These are phyloP conservation scores for Erythrobasidium hasegawianum DNA, from an alignment of 1,284 basidiomycete genomes.

Conservation along the genomic window DNA sequence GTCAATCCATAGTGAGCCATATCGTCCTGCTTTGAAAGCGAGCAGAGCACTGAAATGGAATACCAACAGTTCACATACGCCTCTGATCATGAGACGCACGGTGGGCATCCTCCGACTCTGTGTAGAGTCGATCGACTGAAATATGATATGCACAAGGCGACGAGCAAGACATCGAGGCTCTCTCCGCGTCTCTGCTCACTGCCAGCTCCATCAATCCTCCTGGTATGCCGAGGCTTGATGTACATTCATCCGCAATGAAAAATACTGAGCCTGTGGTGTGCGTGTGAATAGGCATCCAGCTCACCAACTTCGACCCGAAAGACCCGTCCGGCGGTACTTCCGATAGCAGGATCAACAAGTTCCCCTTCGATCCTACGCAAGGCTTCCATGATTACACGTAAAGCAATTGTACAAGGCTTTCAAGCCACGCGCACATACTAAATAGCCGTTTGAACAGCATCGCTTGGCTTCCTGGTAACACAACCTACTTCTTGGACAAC, in stretches of 20 bases:
- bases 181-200: constrained; percentile 20
- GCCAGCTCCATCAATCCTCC: constrained; percentile 3
- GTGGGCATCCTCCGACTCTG: too few relatives aligned
- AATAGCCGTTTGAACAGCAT: neutral
- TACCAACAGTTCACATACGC: constrained; percentile 15
- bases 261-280: neutral
- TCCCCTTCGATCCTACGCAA: constrained; percentile 22
- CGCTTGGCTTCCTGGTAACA: neutral
- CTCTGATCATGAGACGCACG: neutral
- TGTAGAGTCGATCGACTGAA: too few relatives aligned
- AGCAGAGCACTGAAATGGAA: neutral
- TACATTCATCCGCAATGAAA: neutral
- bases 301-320: constrained; percentile 23
- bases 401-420: too few relatives aligned
- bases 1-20: constrained; percentile 20
- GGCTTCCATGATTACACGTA: constrained; percentile 30
- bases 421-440: too few relatives aligned
- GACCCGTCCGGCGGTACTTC: neutral
- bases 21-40: neutral
- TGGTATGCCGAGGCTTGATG: neutral
- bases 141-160: too few relatives aligned
- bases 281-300: constrained; percentile 7
- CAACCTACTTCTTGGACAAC: neutral
- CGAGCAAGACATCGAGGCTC: constrained; percentile 30
- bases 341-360: constrained; percentile 5